These are phyloP conservation scores for Aureobasidium sp. DNA, from an alignment of 2,329 filamentous ascomycete genomes.

Conservation along the genomic window DNA sequence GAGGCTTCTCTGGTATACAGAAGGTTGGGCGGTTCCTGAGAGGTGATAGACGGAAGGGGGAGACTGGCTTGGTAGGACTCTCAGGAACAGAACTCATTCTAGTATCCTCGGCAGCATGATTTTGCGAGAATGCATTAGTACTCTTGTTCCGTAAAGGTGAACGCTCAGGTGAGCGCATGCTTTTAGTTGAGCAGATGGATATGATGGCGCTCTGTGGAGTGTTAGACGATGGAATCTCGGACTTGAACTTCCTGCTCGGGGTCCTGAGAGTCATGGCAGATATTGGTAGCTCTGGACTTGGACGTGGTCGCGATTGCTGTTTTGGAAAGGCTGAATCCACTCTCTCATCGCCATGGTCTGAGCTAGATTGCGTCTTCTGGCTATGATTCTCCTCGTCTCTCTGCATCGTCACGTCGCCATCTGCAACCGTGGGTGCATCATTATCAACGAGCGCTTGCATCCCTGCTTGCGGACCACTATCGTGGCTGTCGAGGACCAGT, in stretches of 20 bases:
- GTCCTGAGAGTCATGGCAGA: not conserved
- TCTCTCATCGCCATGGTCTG: not conserved
- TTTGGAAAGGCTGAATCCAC: constrained; percentile 8
- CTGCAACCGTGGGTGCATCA: not conserved
- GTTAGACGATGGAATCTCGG: constrained; percentile 21
- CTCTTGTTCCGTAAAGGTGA: constrained; percentile 17
- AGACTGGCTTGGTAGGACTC: not conserved
- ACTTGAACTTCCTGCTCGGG: not conserved
- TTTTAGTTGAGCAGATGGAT: constrained; percentile 13
- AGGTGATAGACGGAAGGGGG: not conserved
- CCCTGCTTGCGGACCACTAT: too few relatives aligned
- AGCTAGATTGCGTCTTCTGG: not conserved
- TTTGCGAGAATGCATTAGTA: constrained; percentile 1
- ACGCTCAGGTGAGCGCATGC: constrained; percentile 6
- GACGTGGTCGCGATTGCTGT: constrained; percentile 12
- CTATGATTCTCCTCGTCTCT: not conserved
- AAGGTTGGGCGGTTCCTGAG: not conserved
- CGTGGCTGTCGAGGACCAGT: not conserved
- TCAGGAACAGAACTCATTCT: constrained; percentile 2
- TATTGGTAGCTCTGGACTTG: constrained; percentile 3
- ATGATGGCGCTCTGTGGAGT: constrained; percentile 18
- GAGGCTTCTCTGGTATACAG: not conserved
- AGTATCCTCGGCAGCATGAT: not conserved
- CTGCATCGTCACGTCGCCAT: not conserved
- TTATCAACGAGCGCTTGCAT: not conserved